Evolutionary conservation across 148 eudicot species (phyloP).

Genomic region (Oxyria digyna): DNA sequence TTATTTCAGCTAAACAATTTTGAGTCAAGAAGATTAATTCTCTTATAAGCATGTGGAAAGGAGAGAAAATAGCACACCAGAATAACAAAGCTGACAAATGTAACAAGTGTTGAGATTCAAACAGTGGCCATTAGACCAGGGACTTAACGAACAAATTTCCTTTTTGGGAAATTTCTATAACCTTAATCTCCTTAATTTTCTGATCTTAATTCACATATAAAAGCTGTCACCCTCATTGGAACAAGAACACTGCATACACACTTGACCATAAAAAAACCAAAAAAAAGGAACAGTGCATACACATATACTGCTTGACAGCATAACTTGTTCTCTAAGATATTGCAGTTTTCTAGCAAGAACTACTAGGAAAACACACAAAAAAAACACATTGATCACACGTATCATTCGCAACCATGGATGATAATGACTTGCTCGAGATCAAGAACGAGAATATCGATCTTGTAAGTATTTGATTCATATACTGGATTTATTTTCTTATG

Average conservation of each 20-base stretch:
- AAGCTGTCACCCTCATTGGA: background rate
- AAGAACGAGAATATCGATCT: conserved; percentile 59
- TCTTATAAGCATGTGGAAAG: background rate
- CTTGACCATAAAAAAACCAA: background rate
- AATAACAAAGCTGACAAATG: background rate
- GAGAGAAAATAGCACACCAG: background rate
- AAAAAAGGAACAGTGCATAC: background rate
- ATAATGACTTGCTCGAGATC: conserved; percentile 20
- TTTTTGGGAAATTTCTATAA: background rate
- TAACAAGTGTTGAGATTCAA: conserved; percentile 3
- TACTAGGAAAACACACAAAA: background rate
- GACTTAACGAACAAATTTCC: background rate
- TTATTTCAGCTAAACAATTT: too few relatives aligned
- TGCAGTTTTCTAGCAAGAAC: background rate
- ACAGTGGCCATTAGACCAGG: conserved; percentile 5
- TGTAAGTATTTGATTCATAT: conserved; percentile 14
- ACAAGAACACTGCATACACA: background rate
- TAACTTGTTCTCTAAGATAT: background rate
- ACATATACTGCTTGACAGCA: background rate
- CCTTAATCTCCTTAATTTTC: background rate
- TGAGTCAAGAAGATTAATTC: background rate
- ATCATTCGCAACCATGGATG: background rate
- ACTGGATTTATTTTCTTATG: background rate
- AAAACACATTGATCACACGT: background rate
- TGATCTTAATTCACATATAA: background rate